Percentiles rank a stretch among this genome's conserved stretches.
Evolutionary conservation across 306 rosid species (phyloP).

Genomic region (Casuarina cunninghamiana): DNA sequence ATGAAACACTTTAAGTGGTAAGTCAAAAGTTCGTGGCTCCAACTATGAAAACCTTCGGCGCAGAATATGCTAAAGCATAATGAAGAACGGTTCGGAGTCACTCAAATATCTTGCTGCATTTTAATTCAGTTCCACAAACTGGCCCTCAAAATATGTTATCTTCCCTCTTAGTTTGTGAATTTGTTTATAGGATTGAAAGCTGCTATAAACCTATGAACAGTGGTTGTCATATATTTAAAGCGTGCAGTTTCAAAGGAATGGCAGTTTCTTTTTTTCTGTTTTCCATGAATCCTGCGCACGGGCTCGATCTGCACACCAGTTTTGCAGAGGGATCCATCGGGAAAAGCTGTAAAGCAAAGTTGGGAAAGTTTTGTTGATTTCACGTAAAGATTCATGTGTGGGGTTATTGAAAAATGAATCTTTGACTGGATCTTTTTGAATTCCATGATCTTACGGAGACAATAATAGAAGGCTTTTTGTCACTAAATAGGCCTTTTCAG

Average conservation of each 20-base stretch:
- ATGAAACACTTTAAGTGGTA: neutral
- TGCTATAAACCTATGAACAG: neutral
- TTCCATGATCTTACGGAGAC: conserved; percentile 4
- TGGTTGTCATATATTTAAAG: neutral
- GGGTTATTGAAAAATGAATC: conserved; percentile 24
- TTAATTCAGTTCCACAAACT: neutral
- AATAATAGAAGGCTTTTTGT: conserved; percentile 23
- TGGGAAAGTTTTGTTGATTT: neutral
- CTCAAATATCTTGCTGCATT: no score
- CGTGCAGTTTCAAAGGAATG: neutral
- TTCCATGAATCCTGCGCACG: neutral
- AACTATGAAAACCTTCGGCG: neutral
- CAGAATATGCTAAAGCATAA: neutral
- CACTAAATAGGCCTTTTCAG: conserved; percentile 19
- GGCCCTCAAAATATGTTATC: neutral
- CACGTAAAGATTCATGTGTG: conserved; percentile 18
- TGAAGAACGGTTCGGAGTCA: no score
- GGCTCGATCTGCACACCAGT: neutral
- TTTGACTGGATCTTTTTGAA: conserved; percentile 48
- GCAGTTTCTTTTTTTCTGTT: neutral
- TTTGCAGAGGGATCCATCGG: no score
- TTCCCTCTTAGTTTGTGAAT: neutral
- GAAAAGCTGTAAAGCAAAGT: neutral
- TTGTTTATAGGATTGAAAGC: neutral
- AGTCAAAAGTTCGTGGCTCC: neutral